Percentiles rank a stretch among this genome's conserved stretches.
Conservation (phyloP, 768 basidiomycete species). For the Suillus subalutaceus region DNA sequence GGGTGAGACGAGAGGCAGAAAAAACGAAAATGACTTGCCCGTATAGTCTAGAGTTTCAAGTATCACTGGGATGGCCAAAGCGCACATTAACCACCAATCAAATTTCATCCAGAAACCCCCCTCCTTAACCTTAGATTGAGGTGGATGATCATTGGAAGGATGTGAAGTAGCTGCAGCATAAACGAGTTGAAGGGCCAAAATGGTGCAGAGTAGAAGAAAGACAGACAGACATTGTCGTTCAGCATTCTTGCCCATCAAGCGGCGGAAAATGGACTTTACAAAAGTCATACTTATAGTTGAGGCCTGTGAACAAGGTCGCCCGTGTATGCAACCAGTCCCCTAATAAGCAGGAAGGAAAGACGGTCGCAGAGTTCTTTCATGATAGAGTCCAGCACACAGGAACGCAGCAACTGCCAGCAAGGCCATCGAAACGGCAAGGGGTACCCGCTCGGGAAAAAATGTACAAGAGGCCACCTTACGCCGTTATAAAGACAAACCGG, state of each 20-base stretch:
- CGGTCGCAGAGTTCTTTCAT: background rate
- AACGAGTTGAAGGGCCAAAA: background rate
- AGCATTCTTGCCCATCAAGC: background rate
- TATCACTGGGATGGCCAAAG: slow-evolving; percentile 44
- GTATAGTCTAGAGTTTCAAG: slow-evolving; percentile 42
- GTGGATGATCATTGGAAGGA: background rate
- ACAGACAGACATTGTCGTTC: background rate
- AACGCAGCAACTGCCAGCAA: background rate
- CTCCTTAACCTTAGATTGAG: background rate
- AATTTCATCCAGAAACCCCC: slow-evolving; percentile 30
- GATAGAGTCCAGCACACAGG: background rate
- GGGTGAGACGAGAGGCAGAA: background rate
- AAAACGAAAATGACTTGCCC: slow-evolving; percentile 9
- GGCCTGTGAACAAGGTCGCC: background rate
- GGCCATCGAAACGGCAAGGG: background rate
- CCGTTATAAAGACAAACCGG: background rate
- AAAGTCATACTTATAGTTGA: background rate
- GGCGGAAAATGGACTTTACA: too few species aligned
- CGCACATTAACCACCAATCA: slow-evolving; percentile 34
- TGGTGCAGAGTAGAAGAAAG: background rate
- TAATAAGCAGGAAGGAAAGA: background rate
- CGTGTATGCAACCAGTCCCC: background rate
- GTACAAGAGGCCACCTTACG: too few species aligned
- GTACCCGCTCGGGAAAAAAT: too few species aligned
- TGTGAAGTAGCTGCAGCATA: background rate